These are phyloP conservation scores for Alternaria sp. DNA, from an alignment of 2,329 filamentous ascomycete genomes.

Conservation along the genomic window DNA sequence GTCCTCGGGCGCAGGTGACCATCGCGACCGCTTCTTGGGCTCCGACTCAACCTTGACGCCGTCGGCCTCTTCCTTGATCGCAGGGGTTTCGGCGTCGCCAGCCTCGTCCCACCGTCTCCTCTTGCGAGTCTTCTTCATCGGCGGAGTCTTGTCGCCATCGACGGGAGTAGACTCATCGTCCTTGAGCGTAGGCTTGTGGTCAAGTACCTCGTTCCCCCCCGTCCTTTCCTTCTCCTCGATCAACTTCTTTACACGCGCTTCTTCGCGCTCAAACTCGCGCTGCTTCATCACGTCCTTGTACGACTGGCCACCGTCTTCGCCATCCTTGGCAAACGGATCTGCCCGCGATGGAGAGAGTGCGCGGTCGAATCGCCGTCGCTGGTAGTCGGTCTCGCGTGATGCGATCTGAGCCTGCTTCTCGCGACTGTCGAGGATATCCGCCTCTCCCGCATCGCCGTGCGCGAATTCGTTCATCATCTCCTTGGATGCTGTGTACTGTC, in stretches of 20 bases:
- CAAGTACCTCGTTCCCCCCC: slow-evolving; percentile 66
- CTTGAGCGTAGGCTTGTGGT: slow-evolving; percentile 78
- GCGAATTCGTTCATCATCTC: slow-evolving; percentile 96
- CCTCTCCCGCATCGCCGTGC: slow-evolving; percentile 87
- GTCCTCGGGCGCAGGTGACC: slow-evolving; percentile 68
- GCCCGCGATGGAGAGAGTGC: slow-evolving; percentile 82
- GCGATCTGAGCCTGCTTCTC: slow-evolving; percentile 92
- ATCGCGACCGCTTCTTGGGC: slow-evolving; percentile 73
- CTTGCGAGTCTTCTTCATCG: slow-evolving; percentile 67
- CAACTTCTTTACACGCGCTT: slow-evolving; percentile 81
- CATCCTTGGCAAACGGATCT: slow-evolving; percentile 83
- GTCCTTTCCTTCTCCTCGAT: slow-evolving; percentile 79
- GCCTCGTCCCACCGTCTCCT: slow-evolving; percentile 96
- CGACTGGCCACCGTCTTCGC: slow-evolving; percentile 76
- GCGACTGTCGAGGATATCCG: slow-evolving; percentile 83
- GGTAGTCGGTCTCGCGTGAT: slow-evolving; percentile 96
- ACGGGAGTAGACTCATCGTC: slow-evolving; percentile 68
- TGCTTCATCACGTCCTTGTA: slow-evolving; percentile 93
- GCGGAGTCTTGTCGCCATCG: slow-evolving; percentile 74
- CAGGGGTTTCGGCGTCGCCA: slow-evolving; percentile 50
- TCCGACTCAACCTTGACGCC: slow-evolving; percentile 31
- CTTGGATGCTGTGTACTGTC: slow-evolving; percentile 93
- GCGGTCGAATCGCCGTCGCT: slow-evolving; percentile 92
- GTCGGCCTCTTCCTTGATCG: slow-evolving; percentile 28
- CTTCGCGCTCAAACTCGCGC: slow-evolving; percentile 91